These are phyloP conservation scores for Monosporozyma unispora DNA, from an alignment of 805 yeast species.

Conservation along the genomic window DNA sequence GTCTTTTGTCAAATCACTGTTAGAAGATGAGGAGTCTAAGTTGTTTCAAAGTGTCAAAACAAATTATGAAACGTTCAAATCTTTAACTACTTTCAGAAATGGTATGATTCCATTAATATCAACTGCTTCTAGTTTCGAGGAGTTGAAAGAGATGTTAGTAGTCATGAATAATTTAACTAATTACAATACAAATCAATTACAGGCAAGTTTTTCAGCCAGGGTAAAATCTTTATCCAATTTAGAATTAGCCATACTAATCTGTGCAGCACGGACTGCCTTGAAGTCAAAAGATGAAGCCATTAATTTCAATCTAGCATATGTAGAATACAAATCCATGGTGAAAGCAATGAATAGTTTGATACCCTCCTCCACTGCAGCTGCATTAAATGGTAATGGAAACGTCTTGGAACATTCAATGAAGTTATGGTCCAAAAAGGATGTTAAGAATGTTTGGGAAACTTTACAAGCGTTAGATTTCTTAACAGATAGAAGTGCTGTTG, in stretches of 20 bases:
- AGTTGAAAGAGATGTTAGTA: slow-evolving; percentile 18
- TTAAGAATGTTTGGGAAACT: slow-evolving; percentile 68
- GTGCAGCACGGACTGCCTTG: slow-evolving; percentile 63
- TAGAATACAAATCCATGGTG: slow-evolving; percentile 59
- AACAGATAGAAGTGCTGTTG: slow-evolving; percentile 37
- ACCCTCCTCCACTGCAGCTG: slow-evolving; percentile 25
- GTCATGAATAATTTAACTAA: slow-evolving; percentile 14
- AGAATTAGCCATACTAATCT: slow-evolving; percentile 61
- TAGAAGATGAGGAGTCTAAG: slow-evolving; percentile 25
- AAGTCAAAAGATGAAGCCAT: slow-evolving; percentile 49
- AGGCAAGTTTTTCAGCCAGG: slow-evolving; percentile 18
- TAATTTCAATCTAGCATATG: slow-evolving; percentile 68
- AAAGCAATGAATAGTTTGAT: slow-evolving; percentile 35
- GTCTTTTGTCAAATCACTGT: slow-evolving; percentile 23
- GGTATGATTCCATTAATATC: slow-evolving; percentile 37
- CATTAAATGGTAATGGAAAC: slow-evolving; percentile 21
- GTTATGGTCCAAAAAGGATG: slow-evolving; percentile 51
- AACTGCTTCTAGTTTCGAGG: slow-evolving; percentile 21
- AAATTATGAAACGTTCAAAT: slow-evolving; percentile 52
- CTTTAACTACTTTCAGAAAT: slow-evolving; percentile 43
- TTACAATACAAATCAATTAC: slow-evolving; percentile 24
- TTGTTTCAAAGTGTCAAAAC: slow-evolving; percentile 33
- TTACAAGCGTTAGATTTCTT: slow-evolving; percentile 49
- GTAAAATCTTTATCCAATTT: slow-evolving; percentile 49
- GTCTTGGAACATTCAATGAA: slow-evolving; percentile 34